These are phyloP conservation scores for Leccinum sublutescens DNA, from an alignment of 768 basidiomycete genomes.

Conservation along the genomic window DNA sequence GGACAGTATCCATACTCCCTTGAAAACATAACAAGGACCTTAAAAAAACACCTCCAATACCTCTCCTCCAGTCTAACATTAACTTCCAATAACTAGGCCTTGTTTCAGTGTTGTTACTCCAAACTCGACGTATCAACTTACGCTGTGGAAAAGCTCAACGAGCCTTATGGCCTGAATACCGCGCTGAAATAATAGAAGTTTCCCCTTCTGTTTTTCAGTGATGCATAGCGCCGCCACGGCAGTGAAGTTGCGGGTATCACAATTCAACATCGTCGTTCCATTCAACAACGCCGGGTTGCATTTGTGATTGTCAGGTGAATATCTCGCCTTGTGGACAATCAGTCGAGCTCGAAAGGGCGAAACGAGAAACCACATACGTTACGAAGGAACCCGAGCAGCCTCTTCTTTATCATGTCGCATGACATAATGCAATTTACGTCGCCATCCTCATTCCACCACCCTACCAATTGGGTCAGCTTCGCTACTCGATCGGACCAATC, in stretches of 20 bases:
- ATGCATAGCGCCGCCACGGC: conserved; percentile 14
- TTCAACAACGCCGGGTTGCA: conserved; percentile 27
- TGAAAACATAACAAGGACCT: conserved; percentile 20
- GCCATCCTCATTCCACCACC: conserved; percentile 6
- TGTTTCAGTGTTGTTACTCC: conserved; percentile 1
- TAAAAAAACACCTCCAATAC: conserved; percentile 18
- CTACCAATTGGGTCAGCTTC: conserved; percentile 9
- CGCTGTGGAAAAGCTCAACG: conserved; percentile 25
- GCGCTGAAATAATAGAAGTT: conserved; percentile 2
- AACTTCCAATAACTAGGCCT: conserved; percentile 23
- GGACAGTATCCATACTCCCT: conserved; percentile 22
- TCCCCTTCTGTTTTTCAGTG: conserved; percentile 4
- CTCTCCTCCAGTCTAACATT: conserved; percentile 13
- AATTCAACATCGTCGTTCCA: conserved; percentile 9
- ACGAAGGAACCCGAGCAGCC: conserved; percentile 16
- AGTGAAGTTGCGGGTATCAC: conserved; percentile 22
- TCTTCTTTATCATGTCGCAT: conserved; percentile 11
- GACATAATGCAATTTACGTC: conserved; percentile 13
- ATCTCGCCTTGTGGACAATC: conserved; percentile 12
- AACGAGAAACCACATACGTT: conserved; percentile 8
- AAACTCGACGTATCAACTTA: conserved; percentile 9
- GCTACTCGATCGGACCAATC: conserved; percentile 9
- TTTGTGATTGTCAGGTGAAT: conserved; percentile 12
- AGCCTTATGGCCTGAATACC: background rate
- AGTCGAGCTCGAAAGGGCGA: background rate